phyloP scores from a whole-genome alignment of 2,329 filamentous ascomycete genomes.

The Tolypocladium cylindrosporum region DNA sequence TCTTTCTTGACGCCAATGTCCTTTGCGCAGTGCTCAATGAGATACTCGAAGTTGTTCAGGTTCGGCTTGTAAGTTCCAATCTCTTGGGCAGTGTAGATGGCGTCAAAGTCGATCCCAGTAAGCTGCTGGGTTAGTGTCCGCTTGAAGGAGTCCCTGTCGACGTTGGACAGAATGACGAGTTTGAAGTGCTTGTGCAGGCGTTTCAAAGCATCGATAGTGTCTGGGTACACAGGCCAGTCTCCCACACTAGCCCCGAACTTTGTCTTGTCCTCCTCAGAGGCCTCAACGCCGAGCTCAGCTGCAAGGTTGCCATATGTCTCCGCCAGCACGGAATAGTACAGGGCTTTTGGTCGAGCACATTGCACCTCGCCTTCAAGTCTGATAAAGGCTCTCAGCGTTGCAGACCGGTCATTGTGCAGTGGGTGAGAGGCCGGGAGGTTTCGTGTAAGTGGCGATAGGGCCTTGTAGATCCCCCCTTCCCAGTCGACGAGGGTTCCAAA shows the following conservation, averaged over 20 bases:
- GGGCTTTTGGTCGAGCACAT: slow-evolving; percentile 42
- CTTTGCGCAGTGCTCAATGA: slow-evolving; percentile 41
- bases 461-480: slow-evolving; percentile 53
- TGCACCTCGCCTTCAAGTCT: slow-evolving; percentile 44
- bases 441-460: slow-evolving; percentile 38
- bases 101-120: slow-evolving; percentile 43
- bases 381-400: slow-evolving; percentile 33
- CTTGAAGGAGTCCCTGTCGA: slow-evolving; percentile 31
- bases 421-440: slow-evolving; percentile 28
- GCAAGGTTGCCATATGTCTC: slow-evolving; percentile 27
- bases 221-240: slow-evolving; percentile 45
- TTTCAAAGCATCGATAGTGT: slow-evolving; percentile 44
- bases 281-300: slow-evolving; percentile 16
- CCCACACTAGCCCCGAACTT: slow-evolving; percentile 35
- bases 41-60: slow-evolving; percentile 53
- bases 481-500: slow-evolving; percentile 75
- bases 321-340: slow-evolving; percentile 27
- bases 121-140: slow-evolving; percentile 25
- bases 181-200: slow-evolving; percentile 41
- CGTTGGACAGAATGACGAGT: slow-evolving; percentile 51
- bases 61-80: slow-evolving; percentile 65
- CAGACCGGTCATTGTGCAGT: slow-evolving; percentile 23
- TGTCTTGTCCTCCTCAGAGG: slow-evolving; percentile 16
- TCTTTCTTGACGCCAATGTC: slow-evolving; percentile 42
- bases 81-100: slow-evolving; percentile 59